A percentile compares a stretch with the other conserved stretches of the same genome.
Evolutionary conservation across 225 moss, liverwort and hornwort genomes (phyloP).

Genomic region (Polytrichum formosum): DNA sequence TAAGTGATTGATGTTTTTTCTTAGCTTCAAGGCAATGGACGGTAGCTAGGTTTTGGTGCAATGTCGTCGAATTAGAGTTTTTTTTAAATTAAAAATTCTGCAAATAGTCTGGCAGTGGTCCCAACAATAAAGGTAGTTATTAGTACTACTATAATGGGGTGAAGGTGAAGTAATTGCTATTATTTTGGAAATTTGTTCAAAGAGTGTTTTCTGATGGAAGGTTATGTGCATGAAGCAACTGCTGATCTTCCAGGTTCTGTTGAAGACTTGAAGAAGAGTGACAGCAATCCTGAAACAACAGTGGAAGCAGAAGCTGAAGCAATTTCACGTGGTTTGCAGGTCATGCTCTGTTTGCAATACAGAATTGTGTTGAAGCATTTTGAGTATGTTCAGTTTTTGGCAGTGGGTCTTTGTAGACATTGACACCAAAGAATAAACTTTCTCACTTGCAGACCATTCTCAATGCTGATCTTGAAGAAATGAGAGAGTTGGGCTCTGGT

Average conservation of each 20-base stretch:
- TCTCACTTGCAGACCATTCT: conserved; percentile 69
- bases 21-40: no score
- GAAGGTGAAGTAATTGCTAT: no score
- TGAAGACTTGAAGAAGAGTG: conserved; percentile 30
- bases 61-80: no score
- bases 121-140: conserved; percentile 5
- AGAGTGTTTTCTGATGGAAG: not conserved
- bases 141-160: no score
- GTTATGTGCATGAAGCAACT: conserved; percentile 34
- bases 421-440: not conserved
- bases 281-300: conserved; percentile 43
- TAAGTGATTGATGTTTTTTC: no score
- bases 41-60: no score
- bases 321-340: conserved; percentile 91
- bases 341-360: conserved; percentile 9
- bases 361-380: no score
- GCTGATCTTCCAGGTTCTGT: conserved; percentile 21
- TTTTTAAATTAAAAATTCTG: no score
- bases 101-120: not conserved
- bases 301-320: conserved; percentile 85
- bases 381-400: not conserved
- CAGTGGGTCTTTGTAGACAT: not conserved
- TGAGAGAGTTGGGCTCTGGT: conserved; percentile 96
- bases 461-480: conserved; percentile 92
- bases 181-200: not conserved